Percentiles rank a stretch among this genome's conserved stretches.
These are phyloP conservation scores for Hymenoscyphus occultus DNA, from an alignment of 2,329 filamentous ascomycete genomes.

Conservation along the genomic window DNA sequence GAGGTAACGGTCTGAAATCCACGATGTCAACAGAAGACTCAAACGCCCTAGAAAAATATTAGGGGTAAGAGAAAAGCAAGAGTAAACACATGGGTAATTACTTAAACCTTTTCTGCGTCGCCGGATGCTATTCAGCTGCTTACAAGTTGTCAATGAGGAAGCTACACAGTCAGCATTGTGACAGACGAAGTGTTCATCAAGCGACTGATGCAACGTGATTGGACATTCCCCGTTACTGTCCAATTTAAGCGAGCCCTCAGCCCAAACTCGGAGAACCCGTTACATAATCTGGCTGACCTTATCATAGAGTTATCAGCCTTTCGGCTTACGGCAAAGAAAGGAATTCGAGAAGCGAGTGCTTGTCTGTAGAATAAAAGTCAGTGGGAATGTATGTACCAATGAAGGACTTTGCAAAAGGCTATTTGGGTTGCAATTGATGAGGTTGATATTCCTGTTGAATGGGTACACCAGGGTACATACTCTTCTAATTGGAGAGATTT, in stretches of 20 bases:
- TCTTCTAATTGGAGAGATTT: too few species aligned
- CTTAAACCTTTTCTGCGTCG: neutral
- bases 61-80: neutral
- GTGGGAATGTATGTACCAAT: neutral
- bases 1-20: neutral
- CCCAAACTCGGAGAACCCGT: neutral
- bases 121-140: neutral
- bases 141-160: slow-evolving; percentile 2
- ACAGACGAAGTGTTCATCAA: neutral
- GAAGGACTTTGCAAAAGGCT: neutral
- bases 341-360: neutral
- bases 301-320: neutral
- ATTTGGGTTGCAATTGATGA: neutral
- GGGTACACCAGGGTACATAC: too few species aligned
- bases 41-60: neutral
- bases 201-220: neutral
- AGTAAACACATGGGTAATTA: neutral
- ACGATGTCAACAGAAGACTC: neutral
- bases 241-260: neutral
- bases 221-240: neutral
- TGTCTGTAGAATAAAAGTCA: neutral
- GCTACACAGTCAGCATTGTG: neutral
- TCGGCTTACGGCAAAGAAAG: neutral
- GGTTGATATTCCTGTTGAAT: neutral
- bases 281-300: neutral